Evolutionary conservation across 192 early-diverging fungal genomes (phyloP), one percentile per base, ranked within the genome.

Genomic region (Gryganskiella cystojenkinii): DNA sequence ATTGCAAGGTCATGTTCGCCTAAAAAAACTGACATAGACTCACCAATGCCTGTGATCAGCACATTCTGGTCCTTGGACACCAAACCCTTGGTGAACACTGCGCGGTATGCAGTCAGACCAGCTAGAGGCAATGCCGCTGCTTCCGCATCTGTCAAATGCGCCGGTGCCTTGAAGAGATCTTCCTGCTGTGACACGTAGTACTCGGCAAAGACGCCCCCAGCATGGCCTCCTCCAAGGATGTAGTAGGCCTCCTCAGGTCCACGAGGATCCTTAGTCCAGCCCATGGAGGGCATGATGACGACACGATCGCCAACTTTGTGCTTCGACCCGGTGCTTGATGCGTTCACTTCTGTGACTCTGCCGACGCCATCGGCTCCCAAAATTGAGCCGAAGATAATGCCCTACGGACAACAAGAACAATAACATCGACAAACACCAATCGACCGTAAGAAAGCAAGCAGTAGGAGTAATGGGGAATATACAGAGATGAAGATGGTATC

Each of bases 41-140:
- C 27, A 56, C 54, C 90, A 69, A 92, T 91, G 40, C 90, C 90
- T 31, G 90, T 83, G 35, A 91, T 80, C 3, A 91, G 64, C 13
- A 91, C 87, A 33, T 79, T 74, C 10, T 83, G 66, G 2, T 84
- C 87, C 2, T 61, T 57, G 60, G 61, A 64, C 14, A 88, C 80
- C n/a, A 80, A 20, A 3, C 74, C 90, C 44, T 87, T 82, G 10
- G 88, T 85, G 33, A 92, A 80, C 0, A 79, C 59, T 24, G 90
- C 90, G 37, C 90, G 84, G 37, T 62, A 85, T 20, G 79, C 83
- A 22, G 85, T 86, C 40, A 87, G 73, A 42, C 84, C 90, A 33
- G 90, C 90, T 6, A 92, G 71, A 14, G 90, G 89, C n/a, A 92
- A 43, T 43, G 90, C 88, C 11, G 90, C 88, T 2, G 82, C 89